Percentiles rank a stretch among this genome's conserved stretches.
phyloP scores from a whole-genome alignment of 2,329 filamentous ascomycete genomes.

The Trichoderma semiorbis region DNA sequence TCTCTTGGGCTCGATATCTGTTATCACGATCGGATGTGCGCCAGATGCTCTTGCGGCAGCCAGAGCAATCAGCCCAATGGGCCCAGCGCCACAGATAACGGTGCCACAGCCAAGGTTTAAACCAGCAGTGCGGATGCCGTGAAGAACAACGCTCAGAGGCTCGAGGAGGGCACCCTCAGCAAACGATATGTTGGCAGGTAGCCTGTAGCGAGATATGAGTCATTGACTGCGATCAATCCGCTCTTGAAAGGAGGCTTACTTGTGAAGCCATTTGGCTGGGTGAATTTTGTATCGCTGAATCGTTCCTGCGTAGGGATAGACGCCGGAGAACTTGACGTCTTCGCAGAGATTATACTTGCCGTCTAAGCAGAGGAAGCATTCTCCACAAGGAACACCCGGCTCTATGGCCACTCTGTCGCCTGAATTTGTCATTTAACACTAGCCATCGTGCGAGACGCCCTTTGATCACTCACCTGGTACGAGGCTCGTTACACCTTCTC shows the following conservation, averaged over 20 bases:
- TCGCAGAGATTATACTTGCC: constrained; percentile 5
- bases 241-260: neutral
- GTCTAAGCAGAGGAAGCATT: constrained; percentile 5
- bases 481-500: constrained; percentile 1
- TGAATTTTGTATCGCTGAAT: constrained; percentile 5
- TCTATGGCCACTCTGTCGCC: constrained; percentile 1
- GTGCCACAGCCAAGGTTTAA: neutral
- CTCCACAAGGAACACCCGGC: neutral
- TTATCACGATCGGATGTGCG: neutral
- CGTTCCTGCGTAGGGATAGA: constrained; percentile 1
- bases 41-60: constrained; percentile 6
- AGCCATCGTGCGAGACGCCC: neutral
- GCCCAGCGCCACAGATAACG: neutral
- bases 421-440: neutral
- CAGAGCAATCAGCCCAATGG: neutral
- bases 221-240: too few relatives aligned
- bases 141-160: constrained; percentile 6
- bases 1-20: constrained; percentile 2
- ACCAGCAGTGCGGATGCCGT: constrained; percentile 2
- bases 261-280: constrained; percentile 11
- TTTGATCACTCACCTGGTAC: neutral
- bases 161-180: constrained; percentile 9
- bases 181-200: neutral
- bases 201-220: neutral
- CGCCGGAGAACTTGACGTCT: neutral